Conservation (phyloP, 768 basidiomycete genomes). For the Suillus ampliporus region DNA sequence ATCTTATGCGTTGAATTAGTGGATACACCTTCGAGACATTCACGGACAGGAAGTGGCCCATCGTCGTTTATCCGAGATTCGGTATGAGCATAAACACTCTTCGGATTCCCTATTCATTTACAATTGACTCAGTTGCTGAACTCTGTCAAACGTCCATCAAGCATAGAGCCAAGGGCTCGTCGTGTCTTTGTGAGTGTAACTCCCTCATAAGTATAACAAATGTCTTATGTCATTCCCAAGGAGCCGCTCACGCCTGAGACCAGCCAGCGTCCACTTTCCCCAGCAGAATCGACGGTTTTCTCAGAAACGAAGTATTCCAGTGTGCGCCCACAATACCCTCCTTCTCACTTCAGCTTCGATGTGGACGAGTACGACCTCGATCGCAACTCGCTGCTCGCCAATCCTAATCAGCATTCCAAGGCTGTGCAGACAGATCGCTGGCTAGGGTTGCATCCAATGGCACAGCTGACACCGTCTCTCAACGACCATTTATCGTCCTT, state of each 20-base stretch:
- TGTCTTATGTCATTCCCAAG: conserved; percentile 23
- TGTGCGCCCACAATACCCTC: conserved; percentile 30
- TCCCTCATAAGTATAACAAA: too few species aligned
- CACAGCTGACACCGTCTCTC: conserved; percentile 40
- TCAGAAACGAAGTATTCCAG: conserved; percentile 33
- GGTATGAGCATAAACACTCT: conserved; percentile 41
- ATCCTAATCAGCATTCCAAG: conserved; percentile 58
- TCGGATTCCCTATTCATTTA: conserved; percentile 32
- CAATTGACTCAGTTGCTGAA: conserved; percentile 29
- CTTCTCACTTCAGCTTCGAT: conserved; percentile 43
- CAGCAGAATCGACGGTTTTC: conserved; percentile 40
- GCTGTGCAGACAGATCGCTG: conserved; percentile 71
- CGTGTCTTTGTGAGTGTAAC: conserved; percentile 39
- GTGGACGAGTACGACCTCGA: conserved; percentile 48
- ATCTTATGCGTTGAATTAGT: conserved; percentile 25
- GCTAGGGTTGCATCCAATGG: conserved; percentile 35
- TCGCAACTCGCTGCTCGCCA: conserved; percentile 31
- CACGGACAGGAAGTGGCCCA: conserved; percentile 50
- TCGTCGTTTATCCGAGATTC: conserved; percentile 50
- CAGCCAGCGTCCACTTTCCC: conserved; percentile 46
- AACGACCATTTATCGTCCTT: conserved; percentile 48
- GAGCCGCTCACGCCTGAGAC: conserved; percentile 55
- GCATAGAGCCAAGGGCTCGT: conserved; percentile 39
- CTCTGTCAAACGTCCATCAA: conserved; percentile 38
- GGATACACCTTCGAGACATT: conserved; percentile 43